A percentile compares a stretch with the other conserved stretches of the same genome.
These are phyloP conservation scores for Dittrichia graveolens DNA, from an alignment of 129 eudicot genomes.

Conservation along the genomic window DNA sequence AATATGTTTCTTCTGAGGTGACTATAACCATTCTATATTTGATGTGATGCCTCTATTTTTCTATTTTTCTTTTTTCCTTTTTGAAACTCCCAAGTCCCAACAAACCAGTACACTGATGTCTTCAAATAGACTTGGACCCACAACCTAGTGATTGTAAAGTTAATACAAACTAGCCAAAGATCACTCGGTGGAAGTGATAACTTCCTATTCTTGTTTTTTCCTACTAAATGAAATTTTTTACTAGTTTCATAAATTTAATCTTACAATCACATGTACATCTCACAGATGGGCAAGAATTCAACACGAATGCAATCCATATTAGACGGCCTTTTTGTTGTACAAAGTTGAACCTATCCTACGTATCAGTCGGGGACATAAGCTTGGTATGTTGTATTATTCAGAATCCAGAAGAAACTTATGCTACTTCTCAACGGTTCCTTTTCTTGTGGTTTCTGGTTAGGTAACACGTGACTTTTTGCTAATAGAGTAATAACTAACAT, in stretches of 20 bases:
- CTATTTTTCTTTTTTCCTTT: background rate
- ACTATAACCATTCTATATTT: background rate
- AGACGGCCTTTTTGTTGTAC: background rate
- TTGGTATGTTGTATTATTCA: background rate
- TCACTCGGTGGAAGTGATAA: too few relatives aligned
- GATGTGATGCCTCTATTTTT: background rate
- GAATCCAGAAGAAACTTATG: background rate
- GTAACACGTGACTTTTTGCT: background rate
- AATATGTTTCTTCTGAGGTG: background rate
- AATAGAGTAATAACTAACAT: background rate
- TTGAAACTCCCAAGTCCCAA: too few relatives aligned
- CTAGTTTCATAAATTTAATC: slow-evolving; percentile 11
- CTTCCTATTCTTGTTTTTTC: slow-evolving; percentile 11
- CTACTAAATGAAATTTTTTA: background rate
- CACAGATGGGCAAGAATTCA: background rate
- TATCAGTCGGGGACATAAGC: background rate
- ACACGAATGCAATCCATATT: slow-evolving; percentile 8
- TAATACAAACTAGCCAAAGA: too few relatives aligned
- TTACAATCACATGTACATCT: slow-evolving; percentile 2
- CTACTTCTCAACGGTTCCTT: background rate
- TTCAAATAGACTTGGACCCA: too few relatives aligned
- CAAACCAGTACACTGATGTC: too few relatives aligned
- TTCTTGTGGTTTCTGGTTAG: background rate
- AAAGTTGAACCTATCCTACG: background rate
- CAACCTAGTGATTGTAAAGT: too few relatives aligned